Conservation (phyloP, 495 filamentous ascomycete genomes). For the Podospora appendiculata region DNA sequence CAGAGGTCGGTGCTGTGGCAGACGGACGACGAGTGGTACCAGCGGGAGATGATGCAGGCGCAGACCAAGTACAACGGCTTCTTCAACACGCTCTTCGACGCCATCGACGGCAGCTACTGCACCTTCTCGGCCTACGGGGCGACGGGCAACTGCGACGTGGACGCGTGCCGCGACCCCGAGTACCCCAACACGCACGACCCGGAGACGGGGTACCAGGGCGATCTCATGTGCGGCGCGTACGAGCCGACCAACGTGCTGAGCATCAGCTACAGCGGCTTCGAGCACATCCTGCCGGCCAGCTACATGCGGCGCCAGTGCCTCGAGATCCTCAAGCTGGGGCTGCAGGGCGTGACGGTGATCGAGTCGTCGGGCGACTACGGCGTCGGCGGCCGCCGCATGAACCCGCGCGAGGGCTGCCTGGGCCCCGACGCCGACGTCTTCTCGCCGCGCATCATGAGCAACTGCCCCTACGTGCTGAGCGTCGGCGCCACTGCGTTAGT, state of each 20-base stretch:
- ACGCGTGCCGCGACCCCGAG: slow-evolving; percentile 36
- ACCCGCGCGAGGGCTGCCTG: slow-evolving; percentile 12
- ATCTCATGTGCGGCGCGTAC: slow-evolving; percentile 51
- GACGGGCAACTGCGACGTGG: slow-evolving; percentile 21
- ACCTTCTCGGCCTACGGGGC: slow-evolving; percentile 32
- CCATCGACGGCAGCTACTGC: slow-evolving; percentile 57
- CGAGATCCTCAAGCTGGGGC: slow-evolving; percentile 55
- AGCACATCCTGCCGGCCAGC: slow-evolving; percentile 23
- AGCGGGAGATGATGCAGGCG: slow-evolving; percentile 8
- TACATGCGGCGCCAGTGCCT: slow-evolving; percentile 34
- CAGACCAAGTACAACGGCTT: slow-evolving; percentile 30
- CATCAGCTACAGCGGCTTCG: slow-evolving; percentile 33
- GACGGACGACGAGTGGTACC: slow-evolving; percentile 46
- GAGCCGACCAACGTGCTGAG: slow-evolving; percentile 29
- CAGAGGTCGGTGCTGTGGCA: slow-evolving; percentile 54
- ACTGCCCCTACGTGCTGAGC: slow-evolving; percentile 30
- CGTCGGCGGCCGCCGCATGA: slow-evolving; percentile 39
- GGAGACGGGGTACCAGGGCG: slow-evolving; percentile 45
- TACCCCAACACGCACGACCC: slow-evolving; percentile 45
- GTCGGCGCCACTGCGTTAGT: slow-evolving; percentile 28
- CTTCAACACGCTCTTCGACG: slow-evolving; percentile 43
- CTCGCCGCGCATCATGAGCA: slow-evolving; percentile 16
- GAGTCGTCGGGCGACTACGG: slow-evolving; percentile 56
- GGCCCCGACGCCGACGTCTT: slow-evolving; percentile 15
- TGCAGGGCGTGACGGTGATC: slow-evolving; percentile 54